A percentile compares a stretch with the other conserved stretches of the same genome.
These are phyloP conservation scores for Boletus smithii DNA, from an alignment of 1,284 basidiomycete species.

Conservation along the genomic window DNA sequence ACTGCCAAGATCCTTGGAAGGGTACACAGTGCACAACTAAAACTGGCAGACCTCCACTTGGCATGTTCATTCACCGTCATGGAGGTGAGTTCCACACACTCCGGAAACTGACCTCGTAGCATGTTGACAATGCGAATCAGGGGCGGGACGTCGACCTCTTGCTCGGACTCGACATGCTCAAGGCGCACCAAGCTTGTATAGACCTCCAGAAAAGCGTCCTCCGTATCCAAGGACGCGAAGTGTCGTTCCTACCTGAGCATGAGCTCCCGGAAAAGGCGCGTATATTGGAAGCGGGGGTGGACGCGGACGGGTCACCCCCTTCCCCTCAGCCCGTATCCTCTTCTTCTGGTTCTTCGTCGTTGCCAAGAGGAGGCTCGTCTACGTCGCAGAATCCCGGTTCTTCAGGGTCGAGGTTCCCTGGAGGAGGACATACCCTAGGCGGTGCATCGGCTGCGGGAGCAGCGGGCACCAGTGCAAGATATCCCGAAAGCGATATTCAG, in stretches of 20 bases:
- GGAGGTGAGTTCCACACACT: constrained; percentile 55
- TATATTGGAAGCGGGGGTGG: constrained; percentile 35
- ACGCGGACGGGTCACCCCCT: constrained; percentile 19
- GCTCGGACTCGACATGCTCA: constrained; percentile 97
- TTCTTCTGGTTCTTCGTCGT: constrained; percentile 13
- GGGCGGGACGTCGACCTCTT: constrained; percentile 90
- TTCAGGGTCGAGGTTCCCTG: constrained; percentile 48
- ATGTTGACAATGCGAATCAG: constrained; percentile 36
- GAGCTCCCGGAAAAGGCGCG: constrained; percentile 85
- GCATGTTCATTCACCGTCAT: constrained; percentile 95
- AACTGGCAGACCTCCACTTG: constrained; percentile 78
- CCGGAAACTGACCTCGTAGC: no score
- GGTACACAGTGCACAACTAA: constrained; percentile 91
- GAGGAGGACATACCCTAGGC: constrained; percentile 55
- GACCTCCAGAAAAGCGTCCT: constrained; percentile 88
- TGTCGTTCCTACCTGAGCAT: constrained; percentile 90
- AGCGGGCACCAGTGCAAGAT: constrained; percentile 23
- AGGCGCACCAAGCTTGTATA: constrained; percentile 93
- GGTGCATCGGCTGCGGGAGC: constrained; percentile 21
- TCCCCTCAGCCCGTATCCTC: constrained; percentile 9
- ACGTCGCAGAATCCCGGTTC: constrained; percentile 10
- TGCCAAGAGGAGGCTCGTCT: constrained; percentile 6
- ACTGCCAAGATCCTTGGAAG: constrained; percentile 93
- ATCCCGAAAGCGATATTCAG: constrained; percentile 53
- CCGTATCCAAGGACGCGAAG: constrained; percentile 83